These are phyloP conservation scores for Cinnamomum micranthum DNA, from an alignment of 164 flowering plant genomes.

Conservation along the genomic window DNA sequence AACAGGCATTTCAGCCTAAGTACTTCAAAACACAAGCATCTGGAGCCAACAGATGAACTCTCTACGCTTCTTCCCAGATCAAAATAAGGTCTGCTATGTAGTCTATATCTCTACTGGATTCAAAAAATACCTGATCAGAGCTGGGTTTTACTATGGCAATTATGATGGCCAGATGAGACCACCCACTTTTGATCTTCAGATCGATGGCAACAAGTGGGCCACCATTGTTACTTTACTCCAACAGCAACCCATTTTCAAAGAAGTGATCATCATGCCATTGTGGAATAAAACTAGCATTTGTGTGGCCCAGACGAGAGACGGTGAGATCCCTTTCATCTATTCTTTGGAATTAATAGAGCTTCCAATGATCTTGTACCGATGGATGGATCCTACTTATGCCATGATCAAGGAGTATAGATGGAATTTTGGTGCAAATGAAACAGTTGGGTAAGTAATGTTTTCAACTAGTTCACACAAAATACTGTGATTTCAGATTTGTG, in stretches of 20 bases:
- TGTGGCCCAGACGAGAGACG: neutral
- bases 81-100: constrained; percentile 15
- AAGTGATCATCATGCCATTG: constrained; percentile 9
- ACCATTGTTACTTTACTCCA: constrained; percentile 2
- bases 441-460: neutral
- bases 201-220: constrained; percentile 22
- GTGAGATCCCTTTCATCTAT: constrained; percentile 18
- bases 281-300: constrained; percentile 9
- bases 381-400: constrained; percentile 11
- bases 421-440: constrained; percentile 11
- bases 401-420: constrained; percentile 9
- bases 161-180: constrained; percentile 13
- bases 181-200: constrained; percentile 21
- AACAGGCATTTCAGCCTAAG: neutral
- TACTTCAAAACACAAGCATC: neutral
- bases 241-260: neutral
- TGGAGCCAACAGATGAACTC: constrained; percentile 2
- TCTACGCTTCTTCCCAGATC: constrained; percentile 10
- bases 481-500: too few relatives aligned
- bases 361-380: constrained; percentile 5
- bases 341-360: constrained; percentile 10
- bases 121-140: constrained; percentile 9
- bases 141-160: constrained; percentile 22
- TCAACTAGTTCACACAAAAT: neutral
- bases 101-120: neutral